Evolutionary conservation across 2,329 filamentous ascomycete genomes (phyloP), one percentile per base, ranked within the genome.

Genomic region (Fonsecaea pugnacius): DNA sequence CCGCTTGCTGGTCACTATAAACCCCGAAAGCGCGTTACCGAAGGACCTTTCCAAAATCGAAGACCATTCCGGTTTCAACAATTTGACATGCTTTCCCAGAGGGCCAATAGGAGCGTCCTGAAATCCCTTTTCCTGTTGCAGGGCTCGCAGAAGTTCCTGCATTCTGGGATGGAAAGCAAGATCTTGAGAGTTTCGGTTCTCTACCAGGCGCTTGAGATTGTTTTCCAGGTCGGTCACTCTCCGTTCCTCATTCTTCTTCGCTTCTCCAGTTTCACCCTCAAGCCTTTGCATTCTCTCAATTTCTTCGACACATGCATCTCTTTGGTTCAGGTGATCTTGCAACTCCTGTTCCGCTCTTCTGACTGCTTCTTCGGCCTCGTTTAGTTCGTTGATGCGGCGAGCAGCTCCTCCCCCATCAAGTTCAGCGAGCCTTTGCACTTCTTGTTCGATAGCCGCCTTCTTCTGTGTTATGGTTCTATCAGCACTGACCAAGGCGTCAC

Each of bases 41-140:
- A 96, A 83, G 1, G 85, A 85, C 67, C 85, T 89, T 74, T 99
- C 95, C 14, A 99, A 76, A 50, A 96, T 87, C 0, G 86, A 84
- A 1, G 89, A 90, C 95, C 95, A 99, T 70, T 91, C 84, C 0
- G 91, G 89, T 69, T 94, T 88, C 38, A 87, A 79, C 27, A 99
- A 80, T 69, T 87, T 88, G 58, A 99, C 83, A 72, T 95, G 85
- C 27, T 87, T 81, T 33, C 93, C 95, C 14, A 98, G 81, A 0
- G 95, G 95, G 0, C 95, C 95, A 36, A 98, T 81, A 1, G 95
- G 95, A 67, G 84, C 88, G 50, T 85, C 79, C 27, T 81, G 79
- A 73, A 96, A 98, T 0, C 87, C 82, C 2, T 68, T 76, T 63
- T 96, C 91, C n/a, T 81, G 79, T 5, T 86, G 82, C 66, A 98